Base-by-base conservation (phyloP, 345 rosid genomes). In the Eucalyptus polybractea region DNA sequence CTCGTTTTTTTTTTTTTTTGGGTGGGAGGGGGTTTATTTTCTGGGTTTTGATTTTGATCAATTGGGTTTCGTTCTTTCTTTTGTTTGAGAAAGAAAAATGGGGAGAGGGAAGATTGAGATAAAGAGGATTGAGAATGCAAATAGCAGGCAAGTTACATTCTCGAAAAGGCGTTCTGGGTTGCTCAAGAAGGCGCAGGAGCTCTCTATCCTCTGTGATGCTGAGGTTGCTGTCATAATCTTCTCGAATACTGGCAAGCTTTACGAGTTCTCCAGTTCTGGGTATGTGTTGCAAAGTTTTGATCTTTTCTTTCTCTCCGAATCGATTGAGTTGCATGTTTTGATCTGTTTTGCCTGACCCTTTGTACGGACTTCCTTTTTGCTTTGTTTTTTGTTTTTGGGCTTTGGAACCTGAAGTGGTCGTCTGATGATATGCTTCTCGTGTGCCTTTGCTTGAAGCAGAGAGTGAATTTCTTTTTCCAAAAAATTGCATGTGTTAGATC, bases 61-160 rank as follows among this genome's bases (percentile, higher is more conserved):
- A 76, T 76, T 76, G 85, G 86, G 47, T 56, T 56, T 85, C 13
- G 21, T 69, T 45, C 27, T 27, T 62, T 88, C 87, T 86, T 88
- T 62, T 50, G 87, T 80, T 80, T 87, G 58, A 54, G 25, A 87
- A 33, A 14, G 88, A 33, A 88, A 89, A 47, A 96, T 97, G 99
- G 99, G 99, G 88, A 94, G 99, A 89, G 99, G 98, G 19, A 97
- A 96, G 92, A 97, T 96, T 90, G 99, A 97, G 94, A 97, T 97
- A 42, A 97, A 94, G 93, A 97, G 94, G 93, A 97, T 97, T 83
- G 99, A 97, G 92, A 96, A 96, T 93, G 96, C 98, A 51, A 97
- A 96, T 89, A 97, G 96, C 93, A 96, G 99, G 90, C 99, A 97
- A 93, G 99, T 97, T 49, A 97, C 99, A 47, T 97, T 97, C 96